A percentile compares a stretch with the other conserved stretches of the same genome.
phyloP scores from a whole-genome alignment of 192 early-diverging fungal genomes.

The Pilaira anomala region DNA sequence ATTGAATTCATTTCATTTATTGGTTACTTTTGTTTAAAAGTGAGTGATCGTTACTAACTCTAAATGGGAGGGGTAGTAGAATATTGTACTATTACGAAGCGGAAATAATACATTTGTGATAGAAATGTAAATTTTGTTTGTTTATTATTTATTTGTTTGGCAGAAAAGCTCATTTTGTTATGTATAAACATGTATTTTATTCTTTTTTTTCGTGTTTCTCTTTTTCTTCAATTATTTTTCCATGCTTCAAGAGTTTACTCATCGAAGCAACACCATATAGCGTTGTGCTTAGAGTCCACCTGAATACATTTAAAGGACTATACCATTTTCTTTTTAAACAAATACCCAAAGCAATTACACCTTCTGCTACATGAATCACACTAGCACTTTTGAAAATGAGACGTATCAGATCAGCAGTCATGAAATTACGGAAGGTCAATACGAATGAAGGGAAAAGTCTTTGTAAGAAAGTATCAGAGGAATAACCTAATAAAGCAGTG shows the following conservation, averaged over 20 bases:
- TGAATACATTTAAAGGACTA: slow-evolving; percentile 19
- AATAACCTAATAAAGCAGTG: slow-evolving; percentile 2
- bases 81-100: too few relatives aligned
- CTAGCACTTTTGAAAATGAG: neutral
- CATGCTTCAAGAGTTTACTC: slow-evolving; percentile 23
- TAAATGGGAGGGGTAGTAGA: too few relatives aligned
- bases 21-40: too few relatives aligned
- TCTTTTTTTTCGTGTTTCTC: too few relatives aligned
- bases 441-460: neutral
- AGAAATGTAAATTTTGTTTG: too few relatives aligned
- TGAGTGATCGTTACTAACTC: too few relatives aligned
- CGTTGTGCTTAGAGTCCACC: slow-evolving; percentile 33
- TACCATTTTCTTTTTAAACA: slow-evolving; percentile 33
- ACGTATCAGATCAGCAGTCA: neutral
- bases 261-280: slow-evolving; percentile 27
- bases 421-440: neutral
- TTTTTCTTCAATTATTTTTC: neutral
- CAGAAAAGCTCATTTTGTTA: too few relatives aligned
- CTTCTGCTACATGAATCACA: slow-evolving; percentile 31
- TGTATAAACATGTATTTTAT: too few relatives aligned
- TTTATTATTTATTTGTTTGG: too few relatives aligned
- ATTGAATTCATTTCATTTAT: too few relatives aligned
- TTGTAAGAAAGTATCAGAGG: neutral
- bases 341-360: slow-evolving; percentile 12
- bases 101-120: too few relatives aligned